phyloP scores from a whole-genome alignment of 2,329 filamentous ascomycete genomes.

The Fusarium nanum region DNA sequence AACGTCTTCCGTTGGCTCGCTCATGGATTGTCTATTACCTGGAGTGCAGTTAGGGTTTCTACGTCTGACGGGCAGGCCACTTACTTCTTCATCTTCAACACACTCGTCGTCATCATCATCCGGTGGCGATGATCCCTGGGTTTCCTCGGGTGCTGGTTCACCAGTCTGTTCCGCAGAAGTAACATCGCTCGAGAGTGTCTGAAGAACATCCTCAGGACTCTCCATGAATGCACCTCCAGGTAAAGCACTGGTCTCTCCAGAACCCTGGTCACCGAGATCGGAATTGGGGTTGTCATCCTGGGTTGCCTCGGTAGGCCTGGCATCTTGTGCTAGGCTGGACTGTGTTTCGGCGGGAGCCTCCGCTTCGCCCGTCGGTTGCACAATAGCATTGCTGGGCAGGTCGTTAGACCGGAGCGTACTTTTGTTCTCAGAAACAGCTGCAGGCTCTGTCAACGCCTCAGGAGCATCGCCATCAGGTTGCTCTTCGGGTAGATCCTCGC shows the following conservation, averaged over 20 bases:
- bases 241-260: background rate
- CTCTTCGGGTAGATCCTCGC: background rate
- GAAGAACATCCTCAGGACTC: background rate
- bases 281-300: background rate
- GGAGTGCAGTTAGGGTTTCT: slow-evolving; percentile 46
- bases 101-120: slow-evolving; percentile 11
- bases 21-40: slow-evolving; percentile 26
- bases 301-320: background rate
- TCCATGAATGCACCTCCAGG: slow-evolving; percentile 31
- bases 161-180: background rate
- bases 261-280: background rate
- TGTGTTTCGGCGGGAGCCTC: background rate
- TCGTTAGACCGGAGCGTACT: background rate
- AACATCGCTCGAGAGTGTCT: background rate
- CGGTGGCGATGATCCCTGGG: background rate
- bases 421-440: background rate
- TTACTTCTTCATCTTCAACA: slow-evolving; percentile 35
- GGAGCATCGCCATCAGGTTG: background rate
- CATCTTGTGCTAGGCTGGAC: background rate
- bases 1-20: background rate
- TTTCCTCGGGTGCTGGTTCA: background rate
- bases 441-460: background rate
- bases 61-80: slow-evolving; percentile 39
- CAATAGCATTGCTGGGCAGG: background rate
- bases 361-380: slow-evolving; percentile 1